Evolutionary conservation across 2,329 filamentous ascomycete species (phyloP).

Genomic region (Aureobasidium subglaciale): DNA sequence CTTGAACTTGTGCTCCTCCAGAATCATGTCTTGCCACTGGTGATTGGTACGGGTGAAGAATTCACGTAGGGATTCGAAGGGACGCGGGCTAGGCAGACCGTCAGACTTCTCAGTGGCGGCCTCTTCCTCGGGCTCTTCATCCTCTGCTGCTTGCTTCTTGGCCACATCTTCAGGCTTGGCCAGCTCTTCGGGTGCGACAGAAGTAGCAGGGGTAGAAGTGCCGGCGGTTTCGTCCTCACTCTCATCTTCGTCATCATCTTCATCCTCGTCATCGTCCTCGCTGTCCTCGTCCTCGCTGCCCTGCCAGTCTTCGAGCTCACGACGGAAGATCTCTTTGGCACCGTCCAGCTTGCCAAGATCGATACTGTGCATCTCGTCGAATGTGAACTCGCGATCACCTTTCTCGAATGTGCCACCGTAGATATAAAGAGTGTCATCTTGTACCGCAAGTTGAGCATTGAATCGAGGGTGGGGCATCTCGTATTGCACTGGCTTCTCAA

Average conservation of each 20-base stretch:
- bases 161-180: conserved; percentile 27
- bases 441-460: conserved; percentile 82
- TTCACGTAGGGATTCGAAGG: conserved; percentile 83
- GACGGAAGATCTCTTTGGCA: conserved; percentile 81
- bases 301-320: conserved; percentile 82
- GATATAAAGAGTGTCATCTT: conserved; percentile 87
- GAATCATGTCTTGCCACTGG: conserved; percentile 83
- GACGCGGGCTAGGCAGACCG: conserved; percentile 65
- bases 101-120: conserved; percentile 55
- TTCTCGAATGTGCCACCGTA: conserved; percentile 95
- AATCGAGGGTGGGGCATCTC: conserved; percentile 87
- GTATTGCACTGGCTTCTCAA: conserved; percentile 55
- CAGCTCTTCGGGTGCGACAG: conserved; percentile 24
- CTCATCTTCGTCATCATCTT: conserved; percentile 49
- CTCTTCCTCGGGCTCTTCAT: conserved; percentile 28
- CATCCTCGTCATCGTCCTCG: conserved; percentile 43
- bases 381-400: conserved; percentile 88
- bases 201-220: conserved; percentile 47
- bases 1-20: conserved; percentile 66
- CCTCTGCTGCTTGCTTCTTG: conserved; percentile 43
- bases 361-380: conserved; percentile 88
- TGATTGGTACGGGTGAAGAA: conserved; percentile 85
- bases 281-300: conserved; percentile 39
- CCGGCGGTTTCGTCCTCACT: conserved; percentile 25
- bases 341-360: conserved; percentile 94